phyloP scores from a whole-genome alignment of 192 early-diverging fungal genomes.

The Backusella westeae region DNA sequence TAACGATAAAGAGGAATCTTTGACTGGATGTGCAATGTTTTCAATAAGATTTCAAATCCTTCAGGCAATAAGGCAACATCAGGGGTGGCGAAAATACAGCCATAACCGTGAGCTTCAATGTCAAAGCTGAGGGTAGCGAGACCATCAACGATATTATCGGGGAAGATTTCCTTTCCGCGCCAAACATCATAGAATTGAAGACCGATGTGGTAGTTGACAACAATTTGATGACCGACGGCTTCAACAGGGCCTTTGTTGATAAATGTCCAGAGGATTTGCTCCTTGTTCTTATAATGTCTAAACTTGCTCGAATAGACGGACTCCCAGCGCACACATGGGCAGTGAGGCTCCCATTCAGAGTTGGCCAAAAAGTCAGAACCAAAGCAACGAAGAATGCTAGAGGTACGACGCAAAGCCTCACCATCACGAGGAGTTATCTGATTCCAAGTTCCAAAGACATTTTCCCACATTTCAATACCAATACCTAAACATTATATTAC shows the following conservation, averaged over 20 bases:
- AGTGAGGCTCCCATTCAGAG: constrained; percentile 25
- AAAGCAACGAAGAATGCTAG: constrained; percentile 19
- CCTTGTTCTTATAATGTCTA: neutral
- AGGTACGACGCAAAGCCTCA: constrained; percentile 18
- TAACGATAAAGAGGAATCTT: constrained; percentile 8
- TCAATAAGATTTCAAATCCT: constrained; percentile 4
- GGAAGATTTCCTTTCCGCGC: constrained; percentile 18
- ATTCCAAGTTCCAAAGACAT: constrained; percentile 30
- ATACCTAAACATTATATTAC: constrained; percentile 8
- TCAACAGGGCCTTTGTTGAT: constrained; percentile 17
- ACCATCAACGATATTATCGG: constrained; percentile 22
- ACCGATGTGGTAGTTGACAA: constrained; percentile 22
- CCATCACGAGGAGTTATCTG: constrained; percentile 20
- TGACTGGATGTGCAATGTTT: neutral
- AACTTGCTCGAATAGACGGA: constrained; percentile 14
- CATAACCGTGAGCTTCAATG: constrained; percentile 25
- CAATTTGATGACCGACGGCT: constrained; percentile 21
- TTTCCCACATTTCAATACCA: constrained; percentile 28
- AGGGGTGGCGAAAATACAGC: constrained; percentile 22
- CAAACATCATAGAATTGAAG: constrained; percentile 26
- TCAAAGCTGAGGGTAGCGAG: constrained; percentile 24
- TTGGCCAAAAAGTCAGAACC: constrained; percentile 17
- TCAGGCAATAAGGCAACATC: constrained; percentile 11
- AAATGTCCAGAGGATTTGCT: constrained; percentile 21
- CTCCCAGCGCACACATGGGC: constrained; percentile 20